Evolutionary conservation across 805 yeast species (phyloP), one percentile per base, ranked within the genome.

Genomic region (Vanderwaltozyma verrucispora): DNA sequence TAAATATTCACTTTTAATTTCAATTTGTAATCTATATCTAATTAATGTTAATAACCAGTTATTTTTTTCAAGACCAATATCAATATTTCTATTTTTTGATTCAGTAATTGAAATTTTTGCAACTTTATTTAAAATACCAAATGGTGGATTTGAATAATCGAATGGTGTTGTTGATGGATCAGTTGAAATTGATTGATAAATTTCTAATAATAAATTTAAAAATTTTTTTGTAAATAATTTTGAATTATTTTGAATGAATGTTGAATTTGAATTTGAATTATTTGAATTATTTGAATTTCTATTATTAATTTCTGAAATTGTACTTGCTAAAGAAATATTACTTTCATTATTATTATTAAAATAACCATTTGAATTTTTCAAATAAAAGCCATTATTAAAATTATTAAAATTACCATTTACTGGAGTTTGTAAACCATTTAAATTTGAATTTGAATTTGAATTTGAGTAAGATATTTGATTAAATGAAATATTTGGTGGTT

Each of bases 111-210:
- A 69, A 30, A 72, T 67, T 47, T 75, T 76, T 6, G 83, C 72
- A 0, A 77, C 78, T 37, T 67, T 66, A 30, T 75, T 74, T 16
- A 77, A 64, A 3, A 80, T 68, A 1, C 86, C 86, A 1, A 78
- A 68, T 0, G 87, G 86, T 7, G 86, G 87, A 48, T 71, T 71
- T 30, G 65, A 53, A 14, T 73, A 70, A 44, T 77, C 77, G 50
- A 80, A 80, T 0, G 88, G 88, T 0, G 88, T 79, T 7, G 69
- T 63, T 25, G 74, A 71, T 6, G 87, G 86, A 47, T 70, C 74
- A 33, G 65, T 65, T 13, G 72, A 67, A 39, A 71, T 63, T 8
- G 60, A 49, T 36, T 71, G 71, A 48, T 76, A 77, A 4, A 66
- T 62, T 28, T 63, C 64, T 47, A 67, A 48, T 18, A 78, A 54